Evolutionary conservation across 441 rosid genomes (phyloP), one percentile per base, ranked within the genome.

Genomic region (Aquilaria agallochum): DNA sequence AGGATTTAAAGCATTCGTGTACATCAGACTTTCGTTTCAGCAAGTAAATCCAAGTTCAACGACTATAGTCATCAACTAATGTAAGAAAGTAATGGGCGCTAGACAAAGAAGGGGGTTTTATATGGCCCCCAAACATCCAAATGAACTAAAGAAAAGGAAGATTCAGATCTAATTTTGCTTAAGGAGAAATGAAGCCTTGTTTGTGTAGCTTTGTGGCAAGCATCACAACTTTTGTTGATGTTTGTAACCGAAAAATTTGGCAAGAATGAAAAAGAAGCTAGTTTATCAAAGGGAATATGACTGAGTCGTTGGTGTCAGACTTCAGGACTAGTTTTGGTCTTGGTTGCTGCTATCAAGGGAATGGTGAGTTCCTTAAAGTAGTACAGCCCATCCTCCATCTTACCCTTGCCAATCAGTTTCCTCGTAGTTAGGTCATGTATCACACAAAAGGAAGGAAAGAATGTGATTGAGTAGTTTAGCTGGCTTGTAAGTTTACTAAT

Each of bases 351-450:
- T 2, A 31, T 15, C 0, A 12, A 10, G 10, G 20, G n/a, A 45
- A 55, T 47, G 31, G 57, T 57, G 1, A 66, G 46, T 8, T 36
- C 36, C 31, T 44, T 0, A 15, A 15, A 15, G 15, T 15, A 15
- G 15, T 15, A 15, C 15, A 15, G 15, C 0, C 15, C 15, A 15
- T 15, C 15, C 15, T 15, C 15, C 0, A 15, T 15, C 15, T 15
- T 15, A 15, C 15, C 15, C 15, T 15, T 15, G 45, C 54, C 13
- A 59, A 52, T 66, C 46, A 59, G 45, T 33, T 32, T 10, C 34
- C 44, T 59, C 50, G 50, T 66, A 59, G 31, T 15, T 20, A 66
- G 59, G 36, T 66, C 64, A 11, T 53, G 54, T 52, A 59, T 53
- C 2, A 67, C 8, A 32, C 40, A 67, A 12, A 51, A 9, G 12